Base-by-base conservation (phyloP, 2,329 filamentous ascomycete genomes). In the Fusarium dlaminii region DNA sequence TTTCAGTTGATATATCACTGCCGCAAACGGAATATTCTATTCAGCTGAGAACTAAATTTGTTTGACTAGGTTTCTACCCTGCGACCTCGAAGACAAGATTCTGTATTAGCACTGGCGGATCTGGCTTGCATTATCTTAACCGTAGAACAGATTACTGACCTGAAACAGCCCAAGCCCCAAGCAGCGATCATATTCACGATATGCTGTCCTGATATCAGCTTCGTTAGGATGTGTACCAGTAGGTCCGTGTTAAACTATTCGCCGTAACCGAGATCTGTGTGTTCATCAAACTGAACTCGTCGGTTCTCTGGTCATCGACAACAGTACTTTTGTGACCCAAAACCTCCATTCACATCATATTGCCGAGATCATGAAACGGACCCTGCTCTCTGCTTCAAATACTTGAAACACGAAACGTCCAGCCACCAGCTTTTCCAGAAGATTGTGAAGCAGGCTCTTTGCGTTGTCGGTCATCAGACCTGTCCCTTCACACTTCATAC, bases 381-480 rank as follows among this genome's bases (percentile, higher is more conserved):
- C 64, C 63, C 65, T 72, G 48, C 69, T 55, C 69, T 68, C 56
- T 62, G 62, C 64, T 68, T 73, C 70, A 59, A 65, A 61, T 68
- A 75, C 74, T 63, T 77, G 79, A 81, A 80, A 78, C 74, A 45
- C 30, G 54, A 57, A 32, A 66, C 45, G 42, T 55, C 68, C 58
- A 72, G 71, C 69, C 56, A 69, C 68, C 68, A 66, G 63, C 66
- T 74, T 56, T 78, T 77, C 75, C 77, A 77, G 76, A 80, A 79
- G 63, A 73, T 72, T 45, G 70, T 72, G 72, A 77, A 61, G 73
- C 72, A 61, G 46, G 63, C 59, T 64, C 54, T 56, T 66, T 69
- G 63, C 36, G 49, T 43, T 63, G 45, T 66, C 51, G 45, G 40
- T 65, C 40, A 49, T 68, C 60, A 63, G 63, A 52, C 62, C 39